These are phyloP conservation scores for Eucalyptus tenuipes DNA, from an alignment of 345 rosid species.

Conservation along the genomic window DNA sequence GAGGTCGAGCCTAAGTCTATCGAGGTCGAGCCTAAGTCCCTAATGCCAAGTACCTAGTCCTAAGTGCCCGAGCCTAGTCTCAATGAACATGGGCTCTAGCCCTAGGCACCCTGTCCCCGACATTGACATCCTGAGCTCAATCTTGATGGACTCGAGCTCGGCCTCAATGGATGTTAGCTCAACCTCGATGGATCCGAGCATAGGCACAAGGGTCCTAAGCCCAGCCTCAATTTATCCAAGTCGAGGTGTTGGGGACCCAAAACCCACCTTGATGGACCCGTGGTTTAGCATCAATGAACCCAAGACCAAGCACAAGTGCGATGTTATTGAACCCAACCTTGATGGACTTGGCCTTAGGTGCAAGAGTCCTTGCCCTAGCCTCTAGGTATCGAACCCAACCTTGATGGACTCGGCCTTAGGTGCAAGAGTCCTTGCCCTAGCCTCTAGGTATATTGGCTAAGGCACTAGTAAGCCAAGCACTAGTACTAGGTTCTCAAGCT, in stretches of 20 bases:
- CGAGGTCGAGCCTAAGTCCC: background rate
- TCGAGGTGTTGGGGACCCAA: background rate
- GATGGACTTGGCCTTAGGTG: background rate
- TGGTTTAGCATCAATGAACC: background rate
- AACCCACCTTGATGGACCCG: background rate
- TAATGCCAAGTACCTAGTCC: background rate
- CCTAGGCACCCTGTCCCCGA: accelerated
- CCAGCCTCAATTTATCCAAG: background rate
- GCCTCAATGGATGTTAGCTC: background rate
- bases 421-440: background rate
- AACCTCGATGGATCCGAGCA: background rate
- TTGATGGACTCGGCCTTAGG: background rate
- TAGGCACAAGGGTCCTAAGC: accelerated
- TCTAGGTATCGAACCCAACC: background rate
- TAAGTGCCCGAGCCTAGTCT: background rate
- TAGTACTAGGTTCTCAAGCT: background rate
- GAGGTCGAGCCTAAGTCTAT: background rate
- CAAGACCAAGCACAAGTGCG: accelerated
- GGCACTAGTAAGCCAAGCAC: accelerated
- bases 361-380: background rate
- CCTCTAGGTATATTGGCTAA: background rate
- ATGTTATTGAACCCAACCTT: accelerated
- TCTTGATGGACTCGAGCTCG: background rate
- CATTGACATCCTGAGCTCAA: background rate
- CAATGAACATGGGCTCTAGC: background rate